Percentiles rank a stretch among this genome's conserved stretches.
Evolutionary conservation across 2,329 filamentous ascomycete species (phyloP).

Genomic region (Penicillium italicum): DNA sequence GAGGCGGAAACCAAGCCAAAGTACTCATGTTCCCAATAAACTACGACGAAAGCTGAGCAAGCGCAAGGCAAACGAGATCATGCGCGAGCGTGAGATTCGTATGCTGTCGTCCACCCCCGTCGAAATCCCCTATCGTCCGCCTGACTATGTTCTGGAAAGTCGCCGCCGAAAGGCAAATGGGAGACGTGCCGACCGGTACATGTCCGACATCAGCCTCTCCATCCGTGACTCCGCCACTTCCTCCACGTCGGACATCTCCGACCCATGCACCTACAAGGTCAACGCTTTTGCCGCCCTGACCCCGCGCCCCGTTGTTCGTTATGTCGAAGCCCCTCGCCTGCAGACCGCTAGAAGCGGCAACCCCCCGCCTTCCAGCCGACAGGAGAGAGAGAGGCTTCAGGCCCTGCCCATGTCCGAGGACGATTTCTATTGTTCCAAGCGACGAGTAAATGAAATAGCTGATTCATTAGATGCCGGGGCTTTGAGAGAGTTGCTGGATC

Average conservation of each 20-base stretch:
- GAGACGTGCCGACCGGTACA: slow-evolving; percentile 58
- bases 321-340: slow-evolving; percentile 62
- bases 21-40: slow-evolving; percentile 50
- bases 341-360: slow-evolving; percentile 46
- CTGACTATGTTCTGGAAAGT: slow-evolving; percentile 52
- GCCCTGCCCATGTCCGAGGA: slow-evolving; percentile 60
- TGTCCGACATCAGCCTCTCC: slow-evolving; percentile 72
- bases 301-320: slow-evolving; percentile 78
- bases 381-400: slow-evolving; percentile 48
- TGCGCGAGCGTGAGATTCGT: slow-evolving; percentile 82
- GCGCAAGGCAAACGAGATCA: slow-evolving; percentile 68
- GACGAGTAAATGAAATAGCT: slow-evolving; percentile 65
- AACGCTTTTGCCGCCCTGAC: slow-evolving; percentile 76
- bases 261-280: slow-evolving; percentile 73
- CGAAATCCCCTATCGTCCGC: slow-evolving; percentile 59
- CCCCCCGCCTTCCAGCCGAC: slow-evolving; percentile 47
- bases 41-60: slow-evolving; percentile 71
- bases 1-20: slow-evolving; percentile 57
- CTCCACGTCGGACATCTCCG: slow-evolving; percentile 69
- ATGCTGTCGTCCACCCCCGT: slow-evolving; percentile 70
- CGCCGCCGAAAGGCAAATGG: slow-evolving; percentile 53
- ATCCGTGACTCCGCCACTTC: slow-evolving; percentile 71
- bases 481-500: slow-evolving; percentile 82
- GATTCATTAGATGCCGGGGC: slow-evolving; percentile 82
- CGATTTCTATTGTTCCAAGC: slow-evolving; percentile 55